Evolutionary conservation across 768 basidiomycete genomes (phyloP), one percentile per base, ranked within the genome.

Genomic region (Russula brevipes): DNA sequence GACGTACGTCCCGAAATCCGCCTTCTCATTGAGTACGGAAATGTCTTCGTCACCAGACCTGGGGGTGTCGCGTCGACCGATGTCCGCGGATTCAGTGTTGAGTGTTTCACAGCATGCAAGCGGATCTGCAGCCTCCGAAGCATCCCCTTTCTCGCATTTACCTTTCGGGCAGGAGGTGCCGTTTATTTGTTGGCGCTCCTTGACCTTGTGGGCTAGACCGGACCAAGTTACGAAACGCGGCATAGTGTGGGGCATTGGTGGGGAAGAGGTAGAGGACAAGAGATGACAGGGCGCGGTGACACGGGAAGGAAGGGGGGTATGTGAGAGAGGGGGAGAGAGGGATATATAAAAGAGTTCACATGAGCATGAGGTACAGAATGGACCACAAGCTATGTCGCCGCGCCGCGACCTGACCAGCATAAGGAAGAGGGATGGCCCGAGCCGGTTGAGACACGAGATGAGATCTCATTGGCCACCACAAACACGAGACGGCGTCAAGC

Each of bases 161-260:
- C 5, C 31, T 24, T 38, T 42, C 6, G 46, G n/a, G 5, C 16
- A 38, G 19, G 17, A 30, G 38, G 12, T 46, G n/a, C 7, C 10
- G 41, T 30, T 55, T 31, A 47, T 1, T 12, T 51, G 50, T 7
- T 39, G 55, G 14, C 17, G 45, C 45, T n/a, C 42, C 44, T 54
- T 59, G 24, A 17, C 44, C 45, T 59, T 64, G 19, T 55, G 47
- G n/a, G 33, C 33, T 5, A 38, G 42, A 31, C 57, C 19, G 12
- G 35, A 36, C 24, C 46, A 47, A 36, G 54, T 51, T 33, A 51
- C 14, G 12, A 64, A 45, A 33, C 46, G 63, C 17, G 50, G 41
- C 53, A 64, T 44, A 4, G 36, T 10, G 39, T 2, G 17, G 12
- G 54, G 8, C 14, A 16, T 10, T 8, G 19, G 36, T 17, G 39